A percentile compares a stretch with the other conserved stretches of the same genome.
Conservation (phyloP, 139 green algal species). For the Trebouxia sp. region DNA sequence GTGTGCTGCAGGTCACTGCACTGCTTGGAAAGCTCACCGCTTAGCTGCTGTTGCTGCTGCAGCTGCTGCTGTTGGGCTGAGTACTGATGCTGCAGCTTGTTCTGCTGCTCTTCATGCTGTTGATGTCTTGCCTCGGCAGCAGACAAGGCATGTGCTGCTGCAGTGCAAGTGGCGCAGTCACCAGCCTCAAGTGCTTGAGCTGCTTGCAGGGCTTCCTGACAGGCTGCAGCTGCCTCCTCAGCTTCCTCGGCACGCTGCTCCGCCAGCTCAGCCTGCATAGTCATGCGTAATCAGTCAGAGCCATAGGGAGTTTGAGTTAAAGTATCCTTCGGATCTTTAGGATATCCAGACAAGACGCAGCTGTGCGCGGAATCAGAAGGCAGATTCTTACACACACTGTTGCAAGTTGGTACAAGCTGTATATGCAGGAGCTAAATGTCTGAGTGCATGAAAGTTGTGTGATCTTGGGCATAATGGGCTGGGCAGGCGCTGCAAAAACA, state of each 20-base stretch:
- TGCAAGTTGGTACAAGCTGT: too few relatives aligned
- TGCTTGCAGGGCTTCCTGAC: background rate
- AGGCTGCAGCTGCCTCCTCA: constrained; percentile 7
- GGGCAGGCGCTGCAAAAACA: too few relatives aligned
- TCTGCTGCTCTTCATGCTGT: background rate
- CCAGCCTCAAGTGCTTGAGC: background rate
- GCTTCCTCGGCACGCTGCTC: constrained; percentile 30
- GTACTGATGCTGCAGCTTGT: background rate
- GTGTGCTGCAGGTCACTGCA: background rate
- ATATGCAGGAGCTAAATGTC: too few relatives aligned
- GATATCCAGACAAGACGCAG: too few relatives aligned
- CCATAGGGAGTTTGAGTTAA: too few relatives aligned
- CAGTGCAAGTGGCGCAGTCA: background rate
- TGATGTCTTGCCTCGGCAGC: too few relatives aligned
- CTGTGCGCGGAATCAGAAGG: too few relatives aligned
- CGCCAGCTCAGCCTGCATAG: constrained; percentile 27
- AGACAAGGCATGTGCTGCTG: background rate
- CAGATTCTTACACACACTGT: too few relatives aligned
- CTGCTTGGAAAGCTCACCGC: background rate
- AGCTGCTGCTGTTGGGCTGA: background rate
- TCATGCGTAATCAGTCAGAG: too few relatives aligned
- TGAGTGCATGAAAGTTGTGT: too few relatives aligned
- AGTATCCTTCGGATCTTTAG: too few relatives aligned
- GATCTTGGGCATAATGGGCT: too few relatives aligned
- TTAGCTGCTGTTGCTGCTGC: background rate